phyloP scores from a whole-genome alignment of 331 rosid genomes.

The Cydonia oblonga region DNA sequence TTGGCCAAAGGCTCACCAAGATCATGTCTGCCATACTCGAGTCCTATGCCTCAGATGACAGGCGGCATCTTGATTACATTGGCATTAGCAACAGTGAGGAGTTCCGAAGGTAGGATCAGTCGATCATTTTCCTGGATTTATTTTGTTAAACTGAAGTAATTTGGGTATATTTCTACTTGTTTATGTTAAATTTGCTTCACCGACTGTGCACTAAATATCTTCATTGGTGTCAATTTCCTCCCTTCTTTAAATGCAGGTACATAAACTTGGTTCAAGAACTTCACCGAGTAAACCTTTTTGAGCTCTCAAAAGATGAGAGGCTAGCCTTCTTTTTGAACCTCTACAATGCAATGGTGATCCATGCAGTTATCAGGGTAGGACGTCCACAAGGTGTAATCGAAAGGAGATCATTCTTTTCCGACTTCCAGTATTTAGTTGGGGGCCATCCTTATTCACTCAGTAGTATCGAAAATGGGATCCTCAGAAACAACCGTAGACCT shows the following conservation, averaged over 20 bases:
- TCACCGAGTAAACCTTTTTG: constrained; percentile 56
- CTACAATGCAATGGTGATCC: constrained; percentile 83
- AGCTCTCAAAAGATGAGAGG: constrained; percentile 54
- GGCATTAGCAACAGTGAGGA: constrained; percentile 85
- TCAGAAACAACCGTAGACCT: constrained; percentile 65
- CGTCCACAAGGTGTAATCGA: constrained; percentile 54
- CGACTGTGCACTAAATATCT: no score
- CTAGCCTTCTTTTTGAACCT: constrained; percentile 80
- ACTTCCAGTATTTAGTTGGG: constrained; percentile 72
- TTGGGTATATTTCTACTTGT: no score
- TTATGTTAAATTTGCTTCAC: no score
- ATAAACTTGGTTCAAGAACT: constrained; percentile 65
- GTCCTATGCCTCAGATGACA: constrained; percentile 72
- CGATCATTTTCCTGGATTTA: no score
- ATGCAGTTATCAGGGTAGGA: constrained; percentile 65
- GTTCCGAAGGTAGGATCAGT: constrained; percentile 58
- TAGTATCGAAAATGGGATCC: constrained; percentile 64
- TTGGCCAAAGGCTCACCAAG: constrained; percentile 63
- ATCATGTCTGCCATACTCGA: constrained; percentile 84
- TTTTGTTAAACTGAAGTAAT: no score
- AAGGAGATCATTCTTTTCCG: constrained; percentile 60
- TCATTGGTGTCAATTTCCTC: no score
- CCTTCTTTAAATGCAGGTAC: constrained; percentile 46
- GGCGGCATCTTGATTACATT: constrained; percentile 49
- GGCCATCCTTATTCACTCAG: constrained; percentile 64